Base-by-base conservation (phyloP, 768 basidiomycete species). In the Pleurotus cornucopiae region DNA sequence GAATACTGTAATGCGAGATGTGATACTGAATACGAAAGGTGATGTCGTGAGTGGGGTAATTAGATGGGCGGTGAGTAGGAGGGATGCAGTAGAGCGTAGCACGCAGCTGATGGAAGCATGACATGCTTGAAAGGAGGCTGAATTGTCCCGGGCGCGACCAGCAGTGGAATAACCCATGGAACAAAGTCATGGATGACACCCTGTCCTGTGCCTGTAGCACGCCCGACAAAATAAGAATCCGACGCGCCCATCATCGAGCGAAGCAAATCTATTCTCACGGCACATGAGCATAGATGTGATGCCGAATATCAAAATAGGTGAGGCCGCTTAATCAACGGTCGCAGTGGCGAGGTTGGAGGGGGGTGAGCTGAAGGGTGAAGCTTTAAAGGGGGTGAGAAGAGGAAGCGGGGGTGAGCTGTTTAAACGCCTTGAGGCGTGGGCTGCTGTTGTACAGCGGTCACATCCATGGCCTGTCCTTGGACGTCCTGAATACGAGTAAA, bases 401-500 rank as follows among this genome's bases (percentile, higher is more conserved):
- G 41, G 25, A 23, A 49, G 37, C 7, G 30, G 45, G 25, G 23
- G 14, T 14, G 18, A 21, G 26, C 14, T 9, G 12, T 56, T 64
- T 65, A 86, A 66, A 83, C 81, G 37, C 85, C 85, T 63, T 88
- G 87, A 12, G 88, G 88, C 20, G 88, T 89, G 37, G 86, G 84
- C 63, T 86, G 88, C 60, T 88, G 85, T 39, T 87, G 75, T 53
- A 83, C 79, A 47, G 71, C 66, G 57, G 67, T 69, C 21, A 82
- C 74, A 60, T 84, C 81, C 64, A 83, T 73, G 40, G 81, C 75
- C 58, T 85, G 84, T n/a, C 84, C 85, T 64, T 83, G 81, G 58
- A 76, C 69, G 59, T 88, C 86, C 86, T 88, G 57, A 53, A 62
- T 39, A 37, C 45, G 40, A 53, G 30, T 34, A 34, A 34, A 34